phyloP scores from a whole-genome alignment of 139 green algal genomes.

The Mychonastes homosphaera region DNA sequence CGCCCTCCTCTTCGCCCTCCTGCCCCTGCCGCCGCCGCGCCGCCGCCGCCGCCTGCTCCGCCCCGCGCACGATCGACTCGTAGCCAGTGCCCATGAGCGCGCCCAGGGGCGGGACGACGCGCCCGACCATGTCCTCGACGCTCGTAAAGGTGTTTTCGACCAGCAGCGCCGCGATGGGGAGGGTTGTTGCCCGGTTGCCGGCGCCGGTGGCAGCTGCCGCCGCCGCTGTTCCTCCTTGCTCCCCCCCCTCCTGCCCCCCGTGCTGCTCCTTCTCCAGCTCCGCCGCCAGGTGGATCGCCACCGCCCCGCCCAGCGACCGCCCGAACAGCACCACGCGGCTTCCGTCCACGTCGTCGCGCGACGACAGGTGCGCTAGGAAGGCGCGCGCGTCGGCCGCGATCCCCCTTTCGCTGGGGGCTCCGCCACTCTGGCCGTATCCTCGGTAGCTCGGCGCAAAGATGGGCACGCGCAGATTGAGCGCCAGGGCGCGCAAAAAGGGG shows the following conservation, averaged over 20 bases:
- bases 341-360: conserved; percentile 38
- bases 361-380: conserved; percentile 39
- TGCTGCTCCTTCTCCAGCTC: conserved; percentile 42
- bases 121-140: conserved; percentile 47
- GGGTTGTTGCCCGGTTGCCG: too few relatives aligned
- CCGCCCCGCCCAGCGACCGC: conserved; percentile 69
- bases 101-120: conserved; percentile 46
- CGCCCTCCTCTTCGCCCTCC: too few relatives aligned
- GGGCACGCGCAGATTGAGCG: conserved; percentile 30
- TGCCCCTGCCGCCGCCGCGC: too few relatives aligned
- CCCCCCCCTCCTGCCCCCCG: conserved; percentile 7
- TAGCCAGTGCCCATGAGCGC: conserved; percentile 40
- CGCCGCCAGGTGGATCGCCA: conserved; percentile 58
- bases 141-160: conserved; percentile 83
- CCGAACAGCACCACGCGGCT: conserved; percentile 60
- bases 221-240: not conserved
- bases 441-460: conserved; percentile 68
- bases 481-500: conserved; percentile 57
- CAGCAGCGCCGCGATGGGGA: conserved; percentile 47
- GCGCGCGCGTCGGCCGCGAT: conserved; percentile 55
- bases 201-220: too few relatives aligned
- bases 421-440: conserved; percentile 65
- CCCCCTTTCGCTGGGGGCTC: conserved; percentile 55
- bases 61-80: not conserved
- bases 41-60: too few relatives aligned